Base-by-base conservation (phyloP, 352 stramenopile genomes). In the Pythium brachiatum region DNA sequence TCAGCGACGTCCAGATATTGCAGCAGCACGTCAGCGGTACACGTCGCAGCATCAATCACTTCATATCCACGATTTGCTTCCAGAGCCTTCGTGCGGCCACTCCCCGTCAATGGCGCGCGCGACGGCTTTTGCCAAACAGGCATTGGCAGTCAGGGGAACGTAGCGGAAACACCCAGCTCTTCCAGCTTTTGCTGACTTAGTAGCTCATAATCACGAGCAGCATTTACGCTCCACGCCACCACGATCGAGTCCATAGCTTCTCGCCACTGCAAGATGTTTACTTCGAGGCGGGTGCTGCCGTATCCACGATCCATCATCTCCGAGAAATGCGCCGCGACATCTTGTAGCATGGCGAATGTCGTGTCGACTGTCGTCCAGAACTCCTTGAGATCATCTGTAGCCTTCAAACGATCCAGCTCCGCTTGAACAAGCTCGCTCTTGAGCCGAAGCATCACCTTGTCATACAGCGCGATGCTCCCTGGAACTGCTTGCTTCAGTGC, bases 361-460 rank as follows among this genome's bases (percentile, higher is more conserved):
- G 34, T 47, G 32, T 65, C 39, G 3, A 51, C 26, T 12, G 23
- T 26, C 18, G 6, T 0, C 27, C 38, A 65, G 18, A 65, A 58
- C 1, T 29, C 46, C 13, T 25, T 12, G 48, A 38, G 36, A 13
- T n/a, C 23, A 34, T 53, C 2, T 38, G 21, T 15, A 18, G 20
- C n/a, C 16, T 26, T 16, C 32, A 65, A 21, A n/a, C 8, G 31
- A 2, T 38, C 20, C 1, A 67, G 1, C 15, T 69, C 39, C 1
- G 8, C 31, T 3, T 65, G 25, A 7, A 67, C 2, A 3, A 57
- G 47, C 18, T 21, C 53, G 18, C 32, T 34, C 51, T 83, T 38
- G 2, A 86, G 72, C 16, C 39, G 20, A 11, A 81, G 48, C 34
- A 79, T 70, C 15, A 67, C 54, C 38, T 86, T 88, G 0, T 69